Conservation (phyloP, 495 filamentous ascomycete genomes). For the Bathelium albidoporum region DNA sequence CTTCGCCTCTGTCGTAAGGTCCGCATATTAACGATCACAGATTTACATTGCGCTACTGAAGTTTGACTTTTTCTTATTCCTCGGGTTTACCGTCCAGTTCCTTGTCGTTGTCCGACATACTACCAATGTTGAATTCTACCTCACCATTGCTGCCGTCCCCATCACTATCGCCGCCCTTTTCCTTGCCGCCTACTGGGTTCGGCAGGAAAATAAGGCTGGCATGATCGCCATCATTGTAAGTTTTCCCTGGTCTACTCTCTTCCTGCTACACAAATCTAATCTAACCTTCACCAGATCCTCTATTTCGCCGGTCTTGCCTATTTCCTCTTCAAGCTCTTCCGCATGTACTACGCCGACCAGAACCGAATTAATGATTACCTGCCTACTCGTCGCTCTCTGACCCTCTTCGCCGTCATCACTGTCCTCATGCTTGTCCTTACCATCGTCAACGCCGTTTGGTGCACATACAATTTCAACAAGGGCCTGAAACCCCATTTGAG, state of each 20-base stretch:
- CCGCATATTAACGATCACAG: slow-evolving; percentile 38
- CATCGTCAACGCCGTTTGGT: slow-evolving; percentile 77
- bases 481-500: slow-evolving; percentile 82
- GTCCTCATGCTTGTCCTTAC: slow-evolving; percentile 78
- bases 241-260: slow-evolving; percentile 7
- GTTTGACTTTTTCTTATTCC: slow-evolving; percentile 99
- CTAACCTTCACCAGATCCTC: slow-evolving; percentile 46
- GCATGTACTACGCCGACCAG: slow-evolving; percentile 63
- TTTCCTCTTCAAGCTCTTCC: slow-evolving; percentile 95
- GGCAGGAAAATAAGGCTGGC: slow-evolving; percentile 66
- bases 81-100: slow-evolving; percentile 96
- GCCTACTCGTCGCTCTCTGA: slow-evolving; percentile 68
- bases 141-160: slow-evolving; percentile 82
- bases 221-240: slow-evolving; percentile 66
- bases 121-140: slow-evolving; percentile 61
- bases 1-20: background rate
- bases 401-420: slow-evolving; percentile 88
- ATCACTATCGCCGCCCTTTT: slow-evolving; percentile 81
- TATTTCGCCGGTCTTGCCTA: slow-evolving; percentile 88
- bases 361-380: slow-evolving; percentile 41
- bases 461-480: slow-evolving; percentile 81
- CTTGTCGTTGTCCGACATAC: slow-evolving; percentile 74
- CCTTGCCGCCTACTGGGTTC: slow-evolving; percentile 72
- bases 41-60: slow-evolving; percentile 96
- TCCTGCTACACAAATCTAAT: background rate